Evolutionary conservation across 345 rosid species (phyloP).

Genomic region (Stellera chamaejasme): DNA sequence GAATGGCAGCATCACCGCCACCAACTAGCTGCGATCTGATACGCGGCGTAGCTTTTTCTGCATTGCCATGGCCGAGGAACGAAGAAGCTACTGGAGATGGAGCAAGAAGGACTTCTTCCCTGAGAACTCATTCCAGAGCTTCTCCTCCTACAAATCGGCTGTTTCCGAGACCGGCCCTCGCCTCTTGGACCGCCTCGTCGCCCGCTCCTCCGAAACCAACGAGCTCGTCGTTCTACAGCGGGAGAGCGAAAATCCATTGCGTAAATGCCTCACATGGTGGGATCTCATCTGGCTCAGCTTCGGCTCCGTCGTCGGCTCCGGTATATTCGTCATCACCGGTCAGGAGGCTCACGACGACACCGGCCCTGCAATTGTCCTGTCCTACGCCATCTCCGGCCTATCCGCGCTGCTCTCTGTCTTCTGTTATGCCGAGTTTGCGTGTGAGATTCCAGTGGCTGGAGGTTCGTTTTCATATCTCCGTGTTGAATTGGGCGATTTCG

Average conservation of each 20-base stretch:
- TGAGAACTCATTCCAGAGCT: too few species aligned
- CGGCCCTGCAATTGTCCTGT: conserved; percentile 73
- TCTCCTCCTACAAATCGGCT: conserved; percentile 19
- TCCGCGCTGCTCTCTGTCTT: conserved; percentile 79
- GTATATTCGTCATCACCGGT: conserved; percentile 86
- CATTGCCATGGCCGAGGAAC: conserved; percentile 8
- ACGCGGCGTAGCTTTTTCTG: too few species aligned
- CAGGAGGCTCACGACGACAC: conserved; percentile 65
- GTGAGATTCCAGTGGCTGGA: conserved; percentile 87
- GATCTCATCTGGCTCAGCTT: conserved; percentile 27
- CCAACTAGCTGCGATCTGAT: too few species aligned
- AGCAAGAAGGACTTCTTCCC: conserved; percentile 26
- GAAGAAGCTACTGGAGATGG: conserved; percentile 71
- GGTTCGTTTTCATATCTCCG: conserved; percentile 82
- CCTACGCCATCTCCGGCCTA: conserved; percentile 67
- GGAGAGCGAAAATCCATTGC: conserved; percentile 66
- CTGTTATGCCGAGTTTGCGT: conserved; percentile 81
- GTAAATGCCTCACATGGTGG: conserved; percentile 91
- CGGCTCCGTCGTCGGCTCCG: conserved; percentile 91
- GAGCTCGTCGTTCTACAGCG: conserved; percentile 56
- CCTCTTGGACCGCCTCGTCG: conserved; percentile 61
- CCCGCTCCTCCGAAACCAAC: conserved; percentile 62
- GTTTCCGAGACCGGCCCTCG: conserved; percentile 63
- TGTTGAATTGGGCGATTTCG: conserved; percentile 37
- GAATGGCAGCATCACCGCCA: too few species aligned